phyloP scores from a whole-genome alignment of 140 eudicot genomes.

The Erigeron philadelphicus region DNA sequence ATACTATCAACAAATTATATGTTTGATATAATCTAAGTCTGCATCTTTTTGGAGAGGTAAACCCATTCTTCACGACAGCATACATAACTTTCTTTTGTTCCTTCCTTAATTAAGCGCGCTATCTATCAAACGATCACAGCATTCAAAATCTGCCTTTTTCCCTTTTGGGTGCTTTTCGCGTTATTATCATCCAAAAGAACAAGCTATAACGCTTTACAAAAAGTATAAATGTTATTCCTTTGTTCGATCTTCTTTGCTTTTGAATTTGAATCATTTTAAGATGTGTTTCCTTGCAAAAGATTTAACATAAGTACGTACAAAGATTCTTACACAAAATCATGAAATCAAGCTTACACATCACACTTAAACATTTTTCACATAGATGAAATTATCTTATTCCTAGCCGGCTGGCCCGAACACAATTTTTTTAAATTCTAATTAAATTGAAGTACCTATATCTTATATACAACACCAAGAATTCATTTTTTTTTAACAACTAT shows the following conservation, averaged over 20 bases:
- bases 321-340: conserved; percentile 23
- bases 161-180: conserved; percentile 26
- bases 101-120: conserved; percentile 29
- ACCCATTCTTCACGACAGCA: conserved; percentile 24
- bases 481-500: too few relatives aligned
- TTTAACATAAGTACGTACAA: conserved; percentile 26
- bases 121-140: conserved; percentile 27
- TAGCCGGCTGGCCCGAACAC: too few relatives aligned
- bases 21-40: neutral
- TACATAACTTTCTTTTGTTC: conserved; percentile 26
- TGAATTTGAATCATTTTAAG: conserved; percentile 27
- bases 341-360: conserved; percentile 17
- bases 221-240: conserved; percentile 35
- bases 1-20: neutral
- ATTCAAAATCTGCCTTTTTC: conserved; percentile 11
- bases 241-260: conserved; percentile 36
- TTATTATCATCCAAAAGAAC: conserved; percentile 24
- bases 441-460: too few relatives aligned
- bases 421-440: too few relatives aligned
- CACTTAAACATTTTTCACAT: neutral
- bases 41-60: neutral
- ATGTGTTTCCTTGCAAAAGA: conserved; percentile 27
- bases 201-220: conserved; percentile 23
- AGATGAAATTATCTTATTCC: too few relatives aligned
- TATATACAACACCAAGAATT: too few relatives aligned